Evolutionary conservation across 495 filamentous ascomycete species (phyloP).

Genomic region (Hypomontagnella monticulosa): DNA sequence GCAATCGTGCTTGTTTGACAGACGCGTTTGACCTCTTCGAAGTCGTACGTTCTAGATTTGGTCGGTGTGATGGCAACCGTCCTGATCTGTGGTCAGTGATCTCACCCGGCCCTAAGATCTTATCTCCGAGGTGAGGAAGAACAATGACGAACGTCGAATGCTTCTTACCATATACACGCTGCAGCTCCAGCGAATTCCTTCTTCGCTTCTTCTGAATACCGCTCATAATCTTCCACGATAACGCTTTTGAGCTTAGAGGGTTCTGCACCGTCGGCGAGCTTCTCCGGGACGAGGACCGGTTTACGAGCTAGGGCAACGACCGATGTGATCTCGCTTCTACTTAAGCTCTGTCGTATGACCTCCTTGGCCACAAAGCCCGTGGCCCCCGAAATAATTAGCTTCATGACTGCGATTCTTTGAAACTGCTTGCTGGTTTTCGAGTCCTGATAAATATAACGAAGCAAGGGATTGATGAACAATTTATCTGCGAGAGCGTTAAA

Average conservation of each 20-base stretch:
- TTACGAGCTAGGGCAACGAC: conserved; percentile 55
- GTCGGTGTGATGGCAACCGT: conserved; percentile 56
- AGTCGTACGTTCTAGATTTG: conserved; percentile 48
- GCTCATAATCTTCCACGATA: conserved; percentile 51
- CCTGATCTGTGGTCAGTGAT: conserved; percentile 42
- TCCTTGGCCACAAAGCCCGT: conserved; percentile 60
- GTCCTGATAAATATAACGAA: too few relatives aligned
- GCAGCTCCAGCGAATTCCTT: conserved; percentile 56
- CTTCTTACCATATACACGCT: conserved; percentile 61
- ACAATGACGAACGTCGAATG: background rate
- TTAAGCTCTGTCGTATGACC: conserved; percentile 55
- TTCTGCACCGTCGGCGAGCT: conserved; percentile 26
- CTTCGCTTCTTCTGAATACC: conserved; percentile 52
- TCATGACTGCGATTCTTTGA: conserved; percentile 47
- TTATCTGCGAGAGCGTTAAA: too few relatives aligned
- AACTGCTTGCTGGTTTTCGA: too few relatives aligned
- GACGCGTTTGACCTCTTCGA: conserved; percentile 53
- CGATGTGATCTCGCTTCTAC: conserved; percentile 49
- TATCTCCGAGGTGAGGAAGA: background rate
- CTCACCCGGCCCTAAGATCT: conserved; percentile 11
- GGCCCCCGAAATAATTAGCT: conserved; percentile 60
- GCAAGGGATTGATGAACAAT: too few relatives aligned
- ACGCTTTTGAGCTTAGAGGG: conserved; percentile 53
- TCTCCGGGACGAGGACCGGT: conserved; percentile 43
- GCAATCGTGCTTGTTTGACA: conserved; percentile 54